Percentiles rank a stretch among this genome's conserved stretches.
These are phyloP conservation scores for Rubia yunnanensis DNA, from an alignment of 257 asterid species.

Conservation along the genomic window DNA sequence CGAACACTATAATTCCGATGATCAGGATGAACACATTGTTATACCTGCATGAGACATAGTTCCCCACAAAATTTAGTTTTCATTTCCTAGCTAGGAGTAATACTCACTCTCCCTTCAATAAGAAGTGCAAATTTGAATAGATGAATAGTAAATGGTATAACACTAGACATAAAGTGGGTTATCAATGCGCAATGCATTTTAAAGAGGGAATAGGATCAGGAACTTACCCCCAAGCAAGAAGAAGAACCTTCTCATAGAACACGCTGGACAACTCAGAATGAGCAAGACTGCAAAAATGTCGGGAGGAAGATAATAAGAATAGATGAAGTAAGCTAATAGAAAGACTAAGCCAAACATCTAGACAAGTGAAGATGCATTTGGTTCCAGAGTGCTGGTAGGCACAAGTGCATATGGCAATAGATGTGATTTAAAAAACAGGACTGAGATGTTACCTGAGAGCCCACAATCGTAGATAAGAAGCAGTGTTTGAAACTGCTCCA, in stretches of 20 bases:
- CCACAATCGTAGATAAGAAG: slow-evolving; percentile 99
- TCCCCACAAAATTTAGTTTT: neutral
- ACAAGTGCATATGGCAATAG: neutral
- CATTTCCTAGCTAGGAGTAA: neutral
- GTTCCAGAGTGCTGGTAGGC: neutral
- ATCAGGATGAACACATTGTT: slow-evolving; percentile 62
- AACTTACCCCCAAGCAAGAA: slow-evolving; percentile 94
- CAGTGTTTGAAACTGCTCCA: slow-evolving; percentile 98
- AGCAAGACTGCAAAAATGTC: slow-evolving; percentile 64
- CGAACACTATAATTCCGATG: slow-evolving; percentile 62
- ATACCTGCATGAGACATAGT: slow-evolving; percentile 42
- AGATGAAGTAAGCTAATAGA: slow-evolving; percentile 2
- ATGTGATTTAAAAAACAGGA: neutral
- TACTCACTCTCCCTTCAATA: neutral
- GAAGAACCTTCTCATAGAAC: slow-evolving; percentile 92
- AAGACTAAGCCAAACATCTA: neutral
- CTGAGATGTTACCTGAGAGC: slow-evolving; percentile 80
- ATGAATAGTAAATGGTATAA: neutral
- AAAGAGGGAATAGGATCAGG: slow-evolving; percentile 1
- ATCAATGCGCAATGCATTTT: neutral
- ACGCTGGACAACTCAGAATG: slow-evolving; percentile 87
- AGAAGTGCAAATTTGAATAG: neutral
- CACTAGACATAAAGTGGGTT: no score
- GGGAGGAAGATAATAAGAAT: slow-evolving; percentile 5
- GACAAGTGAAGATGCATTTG: neutral